Percentiles rank a stretch among this genome's conserved stretches.
Evolutionary conservation across 108 stramenopile genomes (phyloP).

Genomic region (Cyclostephanos tholiformis): DNA sequence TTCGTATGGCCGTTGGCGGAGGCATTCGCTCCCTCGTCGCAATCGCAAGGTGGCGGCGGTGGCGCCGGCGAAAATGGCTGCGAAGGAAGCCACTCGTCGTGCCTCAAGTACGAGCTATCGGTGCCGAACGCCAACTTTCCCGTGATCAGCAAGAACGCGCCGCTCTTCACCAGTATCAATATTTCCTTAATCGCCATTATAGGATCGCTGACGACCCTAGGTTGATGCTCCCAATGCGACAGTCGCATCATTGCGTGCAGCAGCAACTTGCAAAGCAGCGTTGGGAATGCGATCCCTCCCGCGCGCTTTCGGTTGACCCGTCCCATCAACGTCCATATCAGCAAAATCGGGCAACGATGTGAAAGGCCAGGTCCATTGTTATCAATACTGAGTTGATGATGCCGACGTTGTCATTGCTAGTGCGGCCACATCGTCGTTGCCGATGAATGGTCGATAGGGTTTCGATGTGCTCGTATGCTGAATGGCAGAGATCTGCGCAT

Average conservation of each 20-base stretch:
- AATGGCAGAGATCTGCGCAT: constrained; percentile 4
- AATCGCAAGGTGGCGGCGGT: not conserved
- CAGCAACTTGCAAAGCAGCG: not conserved
- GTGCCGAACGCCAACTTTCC: constrained; percentile 7
- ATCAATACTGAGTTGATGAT: not conserved
- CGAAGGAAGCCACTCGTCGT: constrained; percentile 1
- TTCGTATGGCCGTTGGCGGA: not conserved
- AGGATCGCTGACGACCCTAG: not conserved
- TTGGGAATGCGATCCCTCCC: not conserved
- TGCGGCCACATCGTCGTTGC: not conserved
- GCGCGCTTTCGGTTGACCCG: not conserved
- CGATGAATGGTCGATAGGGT: not conserved
- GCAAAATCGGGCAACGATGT: not conserved
- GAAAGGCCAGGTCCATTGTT: not conserved
- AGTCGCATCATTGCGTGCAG: not conserved
- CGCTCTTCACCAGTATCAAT: constrained; percentile 6
- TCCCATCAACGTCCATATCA: not conserved
- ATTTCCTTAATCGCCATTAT: not conserved
- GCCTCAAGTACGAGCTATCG: not conserved
- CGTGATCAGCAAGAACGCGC: not conserved
- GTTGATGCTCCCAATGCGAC: not conserved
- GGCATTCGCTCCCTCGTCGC: not conserved
- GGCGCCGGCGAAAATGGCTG: not conserved
- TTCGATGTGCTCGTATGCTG: constrained; percentile 6
- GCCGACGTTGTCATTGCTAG: not conserved